Evolutionary conservation across 768 basidiomycete genomes (phyloP).

Genomic region (Punctularia strigosozonata): DNA sequence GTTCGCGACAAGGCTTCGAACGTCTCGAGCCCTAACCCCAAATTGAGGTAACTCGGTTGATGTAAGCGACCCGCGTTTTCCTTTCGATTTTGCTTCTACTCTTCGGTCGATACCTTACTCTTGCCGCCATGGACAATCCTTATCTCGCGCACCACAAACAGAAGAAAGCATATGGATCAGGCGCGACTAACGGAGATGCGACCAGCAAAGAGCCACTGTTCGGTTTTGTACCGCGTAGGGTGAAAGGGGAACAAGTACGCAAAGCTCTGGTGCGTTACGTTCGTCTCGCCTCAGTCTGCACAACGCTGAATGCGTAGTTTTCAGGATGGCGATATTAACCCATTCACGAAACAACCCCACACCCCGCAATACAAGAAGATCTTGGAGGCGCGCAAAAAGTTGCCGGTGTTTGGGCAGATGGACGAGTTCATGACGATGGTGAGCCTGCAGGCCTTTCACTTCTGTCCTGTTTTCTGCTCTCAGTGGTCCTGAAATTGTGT

Average conservation of each 20-base stretch:
- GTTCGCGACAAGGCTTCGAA: too few relatives aligned
- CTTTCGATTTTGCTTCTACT: too few relatives aligned
- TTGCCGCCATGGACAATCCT: conserved; percentile 14
- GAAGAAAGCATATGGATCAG: conserved; percentile 4
- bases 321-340: conserved; percentile 73
- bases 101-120: too few relatives aligned
- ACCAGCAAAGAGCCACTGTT: conserved; percentile 22
- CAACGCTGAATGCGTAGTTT: conserved; percentile 2
- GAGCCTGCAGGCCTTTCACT: conserved; percentile 22
- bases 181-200: background rate
- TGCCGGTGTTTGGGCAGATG: conserved; percentile 92
- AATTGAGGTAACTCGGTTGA: too few relatives aligned
- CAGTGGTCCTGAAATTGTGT: conserved; percentile 9
- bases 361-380: conserved; percentile 79
- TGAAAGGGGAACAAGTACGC: conserved; percentile 26
- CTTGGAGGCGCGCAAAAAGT: conserved; percentile 68
- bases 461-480: conserved; percentile 8
- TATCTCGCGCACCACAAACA: conserved; percentile 18
- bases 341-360: conserved; percentile 77
- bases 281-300: background rate
- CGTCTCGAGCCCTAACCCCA: too few relatives aligned
- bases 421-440: conserved; percentile 84
- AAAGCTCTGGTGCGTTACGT: conserved; percentile 25
- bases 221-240: conserved; percentile 32
- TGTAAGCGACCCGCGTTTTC: too few relatives aligned